These are phyloP conservation scores for Trichoderma asperelloides DNA, from an alignment of 495 filamentous ascomycete genomes.

Conservation along the genomic window DNA sequence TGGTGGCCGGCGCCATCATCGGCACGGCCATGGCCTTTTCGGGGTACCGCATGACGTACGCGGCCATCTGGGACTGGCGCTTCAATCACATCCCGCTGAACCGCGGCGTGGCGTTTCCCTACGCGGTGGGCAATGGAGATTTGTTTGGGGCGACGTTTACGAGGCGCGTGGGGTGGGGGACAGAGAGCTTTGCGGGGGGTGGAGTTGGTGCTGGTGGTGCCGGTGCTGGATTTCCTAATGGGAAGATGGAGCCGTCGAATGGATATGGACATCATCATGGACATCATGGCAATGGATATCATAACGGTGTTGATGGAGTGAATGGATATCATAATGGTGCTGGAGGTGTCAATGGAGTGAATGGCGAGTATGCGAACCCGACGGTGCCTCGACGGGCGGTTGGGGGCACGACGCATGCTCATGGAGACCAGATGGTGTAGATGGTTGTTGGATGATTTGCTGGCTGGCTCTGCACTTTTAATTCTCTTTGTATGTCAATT, in stretches of 20 bases:
- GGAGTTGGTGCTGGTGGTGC: background rate
- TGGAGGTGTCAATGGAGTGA: background rate
- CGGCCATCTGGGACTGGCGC: conserved; percentile 49
- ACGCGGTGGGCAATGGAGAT: conserved; percentile 23
- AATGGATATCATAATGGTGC: no score
- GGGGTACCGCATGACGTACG: conserved; percentile 50
- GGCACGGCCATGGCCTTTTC: conserved; percentile 49
- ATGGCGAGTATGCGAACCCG: background rate
- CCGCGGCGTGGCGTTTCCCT: conserved; percentile 23
- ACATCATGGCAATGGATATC: background rate
- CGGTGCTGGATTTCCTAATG: background rate
- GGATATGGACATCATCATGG: background rate
- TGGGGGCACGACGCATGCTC: background rate
- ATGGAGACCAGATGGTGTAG: background rate
- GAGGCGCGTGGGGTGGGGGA: conserved; percentile 38
- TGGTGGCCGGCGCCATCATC: conserved; percentile 46
- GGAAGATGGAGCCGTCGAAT: background rate
- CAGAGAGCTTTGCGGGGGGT: background rate
- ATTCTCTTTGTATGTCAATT: no score
- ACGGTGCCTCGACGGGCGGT: background rate
- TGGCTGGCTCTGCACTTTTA: background rate
- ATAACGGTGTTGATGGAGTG: no score
- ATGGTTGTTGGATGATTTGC: background rate
- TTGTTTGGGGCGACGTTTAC: conserved; percentile 36
- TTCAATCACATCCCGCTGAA: conserved; percentile 45